Base-by-base conservation (phyloP, 768 basidiomycete genomes). In the Boletus huronensis region DNA sequence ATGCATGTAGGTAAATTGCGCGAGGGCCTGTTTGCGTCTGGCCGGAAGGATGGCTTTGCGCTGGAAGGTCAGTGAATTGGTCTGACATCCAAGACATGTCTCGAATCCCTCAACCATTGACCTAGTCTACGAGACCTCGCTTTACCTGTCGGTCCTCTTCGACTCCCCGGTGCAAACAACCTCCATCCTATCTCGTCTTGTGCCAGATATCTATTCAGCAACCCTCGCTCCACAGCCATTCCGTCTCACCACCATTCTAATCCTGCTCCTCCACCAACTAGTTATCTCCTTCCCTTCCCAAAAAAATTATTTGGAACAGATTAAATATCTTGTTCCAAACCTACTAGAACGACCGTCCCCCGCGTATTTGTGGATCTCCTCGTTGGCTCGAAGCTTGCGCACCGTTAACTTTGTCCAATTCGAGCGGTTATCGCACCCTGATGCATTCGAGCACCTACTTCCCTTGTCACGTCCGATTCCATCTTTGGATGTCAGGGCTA, bases 81-180 rank as follows among this genome's bases (percentile, higher is more conserved):
- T 26, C 39, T 26, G 23, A 25, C n/a, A 3, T 48, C 6, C 32
- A n/a, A 23, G 3, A 32, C 48, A 13, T 50, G 29, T 31, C 17
- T 14, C 26, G 8, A 26, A 38, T 45, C 29, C 44, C 43, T 43
- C 48, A 48, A 48, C 29, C 32, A 44, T 46, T 26, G 23, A 49
- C 21, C 19, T 62, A 90, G 89, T 81, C 1, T 90, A 88, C 64
- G 85, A 91, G 70, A 87, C 80, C 5, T 91, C 89, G 0, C 73
- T 90, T 21, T 81, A 77, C 66, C 75, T 89, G 29, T 78, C 87
- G 25, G 72, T 81, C 26, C 58, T 88, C 29, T 90, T 89, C 72
- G 74, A 78, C 45, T 80, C 81, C 1, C 76, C 82, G 0, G 74
- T 76, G 36, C 87, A 90, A 69, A 80, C 82, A 4, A 78, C 78